Evolutionary conservation across 257 asterid species (phyloP).

Genomic region (Dorcoceras hygrometricum): DNA sequence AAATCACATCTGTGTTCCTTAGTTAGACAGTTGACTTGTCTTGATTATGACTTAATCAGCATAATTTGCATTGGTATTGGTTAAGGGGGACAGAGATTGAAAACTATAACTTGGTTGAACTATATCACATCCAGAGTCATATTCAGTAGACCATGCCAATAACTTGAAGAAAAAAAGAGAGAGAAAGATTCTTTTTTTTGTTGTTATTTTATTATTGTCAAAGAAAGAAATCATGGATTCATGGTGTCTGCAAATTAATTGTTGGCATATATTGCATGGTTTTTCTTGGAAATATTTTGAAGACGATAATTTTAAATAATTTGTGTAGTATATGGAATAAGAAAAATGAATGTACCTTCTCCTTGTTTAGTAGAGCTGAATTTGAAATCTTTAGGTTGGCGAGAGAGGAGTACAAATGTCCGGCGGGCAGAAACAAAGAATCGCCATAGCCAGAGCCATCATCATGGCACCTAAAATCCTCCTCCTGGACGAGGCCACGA

Average conservation of each 20-base stretch:
- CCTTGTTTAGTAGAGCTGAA: background rate
- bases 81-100: background rate
- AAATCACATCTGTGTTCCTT: slow-evolving; percentile 6
- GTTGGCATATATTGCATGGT: no score
- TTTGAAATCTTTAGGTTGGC: slow-evolving; percentile 60
- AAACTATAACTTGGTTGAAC: background rate
- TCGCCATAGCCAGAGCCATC: slow-evolving; percentile 89
- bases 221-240: no score
- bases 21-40: slow-evolving; percentile 7
- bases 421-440: slow-evolving; percentile 97
- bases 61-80: background rate
- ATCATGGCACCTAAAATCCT: slow-evolving; percentile 78
- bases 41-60: background rate
- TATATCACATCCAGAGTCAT: no score
- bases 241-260: no score
- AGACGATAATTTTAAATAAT: no score
- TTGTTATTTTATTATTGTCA: no score
- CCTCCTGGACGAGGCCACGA: slow-evolving; percentile 91
- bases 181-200: no score
- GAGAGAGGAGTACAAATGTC: slow-evolving; percentile 94
- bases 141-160: no score
- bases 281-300: background rate
- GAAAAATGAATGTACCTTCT: background rate
- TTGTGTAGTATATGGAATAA: no score
- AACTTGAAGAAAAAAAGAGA: no score